Conservation (phyloP, 108 stramenopile species). For the Discostella stelligeroides region DNA sequence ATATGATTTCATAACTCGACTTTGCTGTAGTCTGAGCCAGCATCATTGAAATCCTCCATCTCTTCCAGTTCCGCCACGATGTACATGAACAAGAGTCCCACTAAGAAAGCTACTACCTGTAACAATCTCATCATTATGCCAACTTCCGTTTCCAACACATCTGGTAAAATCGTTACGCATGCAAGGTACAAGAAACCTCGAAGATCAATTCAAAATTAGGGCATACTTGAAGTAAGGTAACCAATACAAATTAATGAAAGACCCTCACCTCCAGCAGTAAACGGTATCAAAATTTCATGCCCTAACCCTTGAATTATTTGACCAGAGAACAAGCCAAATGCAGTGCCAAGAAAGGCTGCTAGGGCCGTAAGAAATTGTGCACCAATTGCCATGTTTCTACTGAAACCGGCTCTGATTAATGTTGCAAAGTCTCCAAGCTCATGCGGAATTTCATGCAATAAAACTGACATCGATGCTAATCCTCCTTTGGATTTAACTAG, state of each 20-base stretch:
- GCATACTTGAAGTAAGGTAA: not conserved
- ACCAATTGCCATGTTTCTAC: constrained; percentile 74
- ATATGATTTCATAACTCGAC: constrained; percentile 22
- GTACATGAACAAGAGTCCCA: constrained; percentile 82
- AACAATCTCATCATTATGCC: constrained; percentile 50
- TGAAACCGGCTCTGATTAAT: constrained; percentile 75
- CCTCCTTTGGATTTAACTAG: constrained; percentile 71
- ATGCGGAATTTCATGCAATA: constrained; percentile 92
- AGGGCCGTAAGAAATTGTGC: constrained; percentile 85
- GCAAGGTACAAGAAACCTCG: constrained; percentile 85
- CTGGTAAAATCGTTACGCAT: constrained; percentile 74
- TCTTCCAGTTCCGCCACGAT: constrained; percentile 66
- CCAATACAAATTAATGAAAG: not conserved
- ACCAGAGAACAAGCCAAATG: constrained; percentile 62
- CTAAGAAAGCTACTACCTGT: constrained; percentile 59
- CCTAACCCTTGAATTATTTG: constrained; percentile 45
- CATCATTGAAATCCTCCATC: constrained; percentile 31
- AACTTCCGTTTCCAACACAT: constrained; percentile 60
- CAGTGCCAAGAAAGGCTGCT: constrained; percentile 82
- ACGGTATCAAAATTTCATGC: constrained; percentile 58
- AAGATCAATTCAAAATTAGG: not conserved
- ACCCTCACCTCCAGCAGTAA: constrained; percentile 73
- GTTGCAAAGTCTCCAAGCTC: constrained; percentile 90
- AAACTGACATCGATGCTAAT: constrained; percentile 75
- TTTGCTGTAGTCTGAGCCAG: constrained; percentile 42